A percentile compares a stretch with the other conserved stretches of the same genome.
phyloP scores from a whole-genome alignment of 495 filamentous ascomycete genomes.

The Neurospora cerealis region DNA sequence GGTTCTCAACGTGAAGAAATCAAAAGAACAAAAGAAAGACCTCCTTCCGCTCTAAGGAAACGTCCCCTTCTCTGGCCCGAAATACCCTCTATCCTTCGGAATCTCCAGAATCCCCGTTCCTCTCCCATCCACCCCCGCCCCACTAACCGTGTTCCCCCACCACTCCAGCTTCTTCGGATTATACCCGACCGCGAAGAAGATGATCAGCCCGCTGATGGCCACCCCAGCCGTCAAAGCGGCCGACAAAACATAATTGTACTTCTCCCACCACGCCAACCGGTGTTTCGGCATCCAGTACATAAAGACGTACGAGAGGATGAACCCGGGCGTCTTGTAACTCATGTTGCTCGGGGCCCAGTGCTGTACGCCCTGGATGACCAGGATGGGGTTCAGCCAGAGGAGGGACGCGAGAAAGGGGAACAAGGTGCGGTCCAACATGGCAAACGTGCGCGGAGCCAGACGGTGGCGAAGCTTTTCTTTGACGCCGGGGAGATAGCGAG shows the following conservation, averaged over 20 bases:
- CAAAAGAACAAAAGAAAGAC: neutral
- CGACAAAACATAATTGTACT: conserved; percentile 45
- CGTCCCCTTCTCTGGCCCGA: conserved; percentile 26
- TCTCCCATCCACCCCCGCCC: conserved; percentile 21
- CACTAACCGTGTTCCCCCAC: conserved; percentile 49
- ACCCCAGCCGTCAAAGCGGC: conserved; percentile 25
- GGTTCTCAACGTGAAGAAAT: neutral
- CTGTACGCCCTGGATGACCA: conserved; percentile 24
- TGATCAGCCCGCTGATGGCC: conserved; percentile 29
- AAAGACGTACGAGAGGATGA: conserved; percentile 22
- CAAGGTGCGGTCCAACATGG: conserved; percentile 18
- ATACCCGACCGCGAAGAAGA: conserved; percentile 52
- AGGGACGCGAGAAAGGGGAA: conserved; percentile 19
- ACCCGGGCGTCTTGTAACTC: conserved; percentile 22
- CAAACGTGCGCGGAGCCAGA: conserved; percentile 12
- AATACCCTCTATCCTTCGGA: conserved; percentile 22
- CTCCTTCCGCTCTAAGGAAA: conserved; percentile 13
- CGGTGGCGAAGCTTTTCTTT: conserved; percentile 16
- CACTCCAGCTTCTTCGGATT: conserved; percentile 41
- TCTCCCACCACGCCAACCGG: conserved; percentile 27
- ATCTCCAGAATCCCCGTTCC: conserved; percentile 17
- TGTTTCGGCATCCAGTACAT: conserved; percentile 19
- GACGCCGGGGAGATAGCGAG: conserved; percentile 20
- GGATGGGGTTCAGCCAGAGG: conserved; percentile 20
- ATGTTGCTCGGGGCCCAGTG: conserved; percentile 25